Evolutionary conservation across 345 rosid species (phyloP), one percentile per base, ranked within the genome.

Genomic region (Brassica rapa): DNA sequence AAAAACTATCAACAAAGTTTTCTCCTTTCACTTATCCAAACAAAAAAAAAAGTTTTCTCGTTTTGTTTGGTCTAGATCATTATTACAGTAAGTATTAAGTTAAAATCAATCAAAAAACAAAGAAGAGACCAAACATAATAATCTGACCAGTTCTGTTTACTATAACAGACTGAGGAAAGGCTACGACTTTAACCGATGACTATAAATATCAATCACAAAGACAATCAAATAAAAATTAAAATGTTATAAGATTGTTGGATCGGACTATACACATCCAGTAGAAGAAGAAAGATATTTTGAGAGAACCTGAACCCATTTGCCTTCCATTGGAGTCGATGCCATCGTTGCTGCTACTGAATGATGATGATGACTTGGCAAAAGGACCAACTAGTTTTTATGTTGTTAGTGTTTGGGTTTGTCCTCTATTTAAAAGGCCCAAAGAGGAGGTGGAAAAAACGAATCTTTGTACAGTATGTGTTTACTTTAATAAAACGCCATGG

Each of bases 281-380:
- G 3, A 24, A 30, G 33, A 30, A 30, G 33, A 30, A 32, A 32
- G 35, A 32, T 32, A 32, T 32, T 32, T 32, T 5, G 8, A 32
- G 0, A 32, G 35, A 41, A 46, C 94, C 97, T 90, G 85, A 82
- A 87, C 68, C 97, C 97, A 91, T 72, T 86, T 87, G 71, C 90
- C 93, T 81, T 79, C 69, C 53, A 71, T 68, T 19, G 70, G 74
- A 79, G 90, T 81, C 88, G 88, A 68, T 62, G 81, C 75, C 75
- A 70, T 77, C 19, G 57, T 8, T 70, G 68, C 73, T 57, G 8
- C 35, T 24, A 56, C 29, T 65, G 25, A 66, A 23, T 37, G 19
- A 46, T 16, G 56, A 55, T 53, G 55, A 55, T 21, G 56, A 73
- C 72, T 66, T 53, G 15, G 16, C 62, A 57, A 57, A n/a, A 63